Base-by-base conservation (phyloP, 2,329 filamentous ascomycete genomes). In the Neurospora sp. region DNA sequence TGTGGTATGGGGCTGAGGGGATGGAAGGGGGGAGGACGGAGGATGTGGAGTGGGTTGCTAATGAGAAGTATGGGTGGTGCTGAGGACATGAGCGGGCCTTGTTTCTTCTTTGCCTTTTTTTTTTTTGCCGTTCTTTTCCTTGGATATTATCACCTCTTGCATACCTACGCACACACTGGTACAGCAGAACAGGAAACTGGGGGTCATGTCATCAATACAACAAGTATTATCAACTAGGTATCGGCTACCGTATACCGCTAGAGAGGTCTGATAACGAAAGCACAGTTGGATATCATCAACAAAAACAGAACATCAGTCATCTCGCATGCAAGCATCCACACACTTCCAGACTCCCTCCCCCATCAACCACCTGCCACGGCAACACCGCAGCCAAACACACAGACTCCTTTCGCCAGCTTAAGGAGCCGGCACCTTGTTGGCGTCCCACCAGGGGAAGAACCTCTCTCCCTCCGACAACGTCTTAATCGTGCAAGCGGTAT, bases 21-120 rank as follows among this genome's bases (percentile, higher is more conserved):
- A 62, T 62, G 6, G 23, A 62, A 1, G 23, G 52, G 1, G 52
- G 23, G 1, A n/a, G 52, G 3, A 81, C 78, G 0, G 81, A 83
- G 6, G 82, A 86, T 33, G 80, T 92, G 6, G 87, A 91, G 67
- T 95, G 92, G 91, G 80, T 92, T 67, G 86, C 84, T 12, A 92
- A 91, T 76, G 91, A 94, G 80, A 93, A 92, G 81, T 93, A 87
- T 80, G 90, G 84, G 1, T 95, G 91, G 91, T 92, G 89, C 77
- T 94, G 77, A 82, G 73, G 52, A 37, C 4, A 4, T 66, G 6
- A 62, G 15, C 6, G 28, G 52, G 52, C 28, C 5, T 15, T 41
- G 12, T 33, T 57, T 12, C 11, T 28, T 28, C 12, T 57, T 33
- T 8, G 2, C 8, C 23, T 28, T 4, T 3, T 57, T 6, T 57